phyloP scores from a whole-genome alignment of 139 green algal species.

The Axilococcus clingmanii region DNA sequence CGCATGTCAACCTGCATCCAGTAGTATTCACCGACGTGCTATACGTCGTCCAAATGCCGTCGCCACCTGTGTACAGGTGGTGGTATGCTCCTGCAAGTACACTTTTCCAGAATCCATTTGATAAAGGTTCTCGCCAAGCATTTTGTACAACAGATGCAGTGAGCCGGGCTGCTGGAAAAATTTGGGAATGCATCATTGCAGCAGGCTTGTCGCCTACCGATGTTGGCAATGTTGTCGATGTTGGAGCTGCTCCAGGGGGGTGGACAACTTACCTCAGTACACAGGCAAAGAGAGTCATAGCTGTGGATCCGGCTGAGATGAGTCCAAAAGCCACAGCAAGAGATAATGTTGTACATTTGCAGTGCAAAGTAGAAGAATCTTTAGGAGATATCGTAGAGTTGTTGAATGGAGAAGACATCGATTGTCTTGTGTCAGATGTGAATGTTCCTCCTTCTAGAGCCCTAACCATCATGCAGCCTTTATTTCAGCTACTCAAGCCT shows the following conservation, averaged over 20 bases:
- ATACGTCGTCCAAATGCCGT: background rate
- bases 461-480: background rate
- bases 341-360: conserved; percentile 8
- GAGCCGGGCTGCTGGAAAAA: conserved; percentile 7
- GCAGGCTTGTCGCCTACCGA: background rate
- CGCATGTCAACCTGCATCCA: conserved; percentile 6
- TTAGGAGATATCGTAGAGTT: conserved; percentile 1
- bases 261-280: conserved; percentile 11
- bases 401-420: background rate
- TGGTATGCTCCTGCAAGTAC: too few relatives aligned
- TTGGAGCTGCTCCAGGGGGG: conserved; percentile 20
- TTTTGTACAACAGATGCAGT: background rate
- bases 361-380: background rate
- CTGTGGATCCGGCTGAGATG: conserved; percentile 13
- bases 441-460: background rate
- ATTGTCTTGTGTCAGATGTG: conserved; percentile 4
- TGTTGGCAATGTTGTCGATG: conserved; percentile 6
- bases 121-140: background rate
- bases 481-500: background rate
- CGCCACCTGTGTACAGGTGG: too few relatives aligned
- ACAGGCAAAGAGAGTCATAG: conserved; percentile 5
- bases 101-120: conserved; percentile 1
- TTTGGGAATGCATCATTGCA: conserved; percentile 1
- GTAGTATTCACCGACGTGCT: conserved; percentile 1
- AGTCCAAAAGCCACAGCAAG: background rate